A percentile compares a stretch with the other conserved stretches of the same genome.
phyloP scores from a whole-genome alignment of 2,329 filamentous ascomycete species.

The Lecanoromycetidae sp. region DNA sequence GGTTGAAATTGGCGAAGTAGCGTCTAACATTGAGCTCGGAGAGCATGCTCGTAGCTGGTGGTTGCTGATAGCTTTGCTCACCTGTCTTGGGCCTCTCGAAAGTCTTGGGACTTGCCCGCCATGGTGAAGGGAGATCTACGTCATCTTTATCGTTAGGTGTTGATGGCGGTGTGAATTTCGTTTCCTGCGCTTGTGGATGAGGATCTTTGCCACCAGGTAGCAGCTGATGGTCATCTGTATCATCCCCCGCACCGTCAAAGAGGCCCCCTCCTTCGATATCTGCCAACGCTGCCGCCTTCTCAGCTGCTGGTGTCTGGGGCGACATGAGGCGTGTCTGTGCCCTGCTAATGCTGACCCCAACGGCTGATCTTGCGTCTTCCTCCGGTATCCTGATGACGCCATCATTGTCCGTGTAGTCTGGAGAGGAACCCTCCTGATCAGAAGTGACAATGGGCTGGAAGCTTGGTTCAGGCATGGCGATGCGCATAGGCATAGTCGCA shows the following conservation, averaged over 20 bases:
- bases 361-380: constrained; percentile 24
- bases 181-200: too few species aligned
- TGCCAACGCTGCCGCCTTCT: constrained; percentile 47
- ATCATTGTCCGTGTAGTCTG: constrained; percentile 5
- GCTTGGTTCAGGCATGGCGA: neutral
- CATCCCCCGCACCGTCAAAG: constrained; percentile 29
- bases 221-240: neutral
- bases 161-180: neutral
- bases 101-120: constrained; percentile 11
- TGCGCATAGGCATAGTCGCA: neutral
- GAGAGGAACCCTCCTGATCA: neutral
- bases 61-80: neutral
- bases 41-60: constrained; percentile 5
- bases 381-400: constrained; percentile 4
- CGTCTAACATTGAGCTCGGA: constrained; percentile 15
- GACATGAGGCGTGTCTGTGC: constrained; percentile 46
- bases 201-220: too few species aligned
- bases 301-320: constrained; percentile 44
- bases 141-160: constrained; percentile 1
- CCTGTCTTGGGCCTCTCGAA: constrained; percentile 11
- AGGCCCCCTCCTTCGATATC: constrained; percentile 32
- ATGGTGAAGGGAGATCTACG: constrained; percentile 15
- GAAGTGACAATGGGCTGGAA: neutral
- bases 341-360: constrained; percentile 48
- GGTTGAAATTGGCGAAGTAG: constrained; percentile 13